These are phyloP conservation scores for Candida chauliodis DNA, from an alignment of 805 yeast genomes.

Conservation along the genomic window DNA sequence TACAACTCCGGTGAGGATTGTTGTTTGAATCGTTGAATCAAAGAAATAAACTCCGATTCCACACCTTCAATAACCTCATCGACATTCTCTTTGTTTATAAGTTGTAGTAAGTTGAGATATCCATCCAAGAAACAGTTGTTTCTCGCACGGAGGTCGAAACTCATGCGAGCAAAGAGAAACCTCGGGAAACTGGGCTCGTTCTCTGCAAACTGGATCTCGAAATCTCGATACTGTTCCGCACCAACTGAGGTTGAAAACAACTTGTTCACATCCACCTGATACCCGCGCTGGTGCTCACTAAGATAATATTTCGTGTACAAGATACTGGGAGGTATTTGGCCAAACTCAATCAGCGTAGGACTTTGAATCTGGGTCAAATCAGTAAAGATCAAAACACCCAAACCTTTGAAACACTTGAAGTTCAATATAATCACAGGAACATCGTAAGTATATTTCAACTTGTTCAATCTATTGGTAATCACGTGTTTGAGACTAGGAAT, in stretches of 20 bases:
- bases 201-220: not conserved
- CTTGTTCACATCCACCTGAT: not conserved
- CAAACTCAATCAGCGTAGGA: not conserved
- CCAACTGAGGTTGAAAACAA: slow-evolving; percentile 4
- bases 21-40: slow-evolving; percentile 1
- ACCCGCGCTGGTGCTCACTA: not conserved
- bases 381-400: not conserved
- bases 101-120: not conserved
- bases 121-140: slow-evolving; percentile 1
- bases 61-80: slow-evolving; percentile 2
- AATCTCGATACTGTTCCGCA: not conserved
- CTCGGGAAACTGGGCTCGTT: not conserved
- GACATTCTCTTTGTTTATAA: slow-evolving; percentile 2
- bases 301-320: not conserved
- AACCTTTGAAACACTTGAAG: not conserved
- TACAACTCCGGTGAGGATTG: not conserved
- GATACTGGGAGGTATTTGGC: slow-evolving; percentile 3
- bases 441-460: slow-evolving; percentile 3
- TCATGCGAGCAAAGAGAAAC: not conserved
- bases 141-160: slow-evolving; percentile 2
- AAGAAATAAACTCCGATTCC: not conserved
- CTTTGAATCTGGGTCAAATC: slow-evolving; percentile 3
- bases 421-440: slow-evolving; percentile 2
- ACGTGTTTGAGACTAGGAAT: not conserved
- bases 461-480: not conserved